phyloP scores from a whole-genome alignment of 352 stramenopile genomes.

The Phytophthora litchii region DNA sequence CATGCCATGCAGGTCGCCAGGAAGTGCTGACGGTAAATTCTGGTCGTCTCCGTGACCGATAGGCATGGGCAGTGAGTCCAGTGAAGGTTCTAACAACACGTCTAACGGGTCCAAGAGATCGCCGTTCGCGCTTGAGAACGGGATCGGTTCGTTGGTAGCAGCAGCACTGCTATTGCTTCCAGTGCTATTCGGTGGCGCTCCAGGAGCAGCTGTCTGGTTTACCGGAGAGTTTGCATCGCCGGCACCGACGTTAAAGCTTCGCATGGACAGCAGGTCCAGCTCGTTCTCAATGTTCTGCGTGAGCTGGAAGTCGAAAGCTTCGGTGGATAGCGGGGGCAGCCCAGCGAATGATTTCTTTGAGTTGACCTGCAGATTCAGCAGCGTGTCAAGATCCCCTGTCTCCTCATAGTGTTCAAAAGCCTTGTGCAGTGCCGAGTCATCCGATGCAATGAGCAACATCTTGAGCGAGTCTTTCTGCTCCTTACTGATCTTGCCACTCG shows the following conservation, averaged over 20 bases:
- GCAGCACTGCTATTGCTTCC: constrained; percentile 9
- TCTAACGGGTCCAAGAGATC: constrained; percentile 60
- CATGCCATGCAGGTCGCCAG: constrained; percentile 78
- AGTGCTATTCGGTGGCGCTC: constrained; percentile 9
- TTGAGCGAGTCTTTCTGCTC: constrained; percentile 86
- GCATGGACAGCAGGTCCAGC: constrained; percentile 77
- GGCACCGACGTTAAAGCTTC: constrained; percentile 47
- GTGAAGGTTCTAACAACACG: constrained; percentile 53
- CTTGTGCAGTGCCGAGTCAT: constrained; percentile 71
- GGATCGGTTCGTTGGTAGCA: constrained; percentile 42
- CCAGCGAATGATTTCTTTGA: constrained; percentile 69
- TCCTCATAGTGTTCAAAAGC: constrained; percentile 85
- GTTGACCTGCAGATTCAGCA: constrained; percentile 70
- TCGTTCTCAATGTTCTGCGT: constrained; percentile 85
- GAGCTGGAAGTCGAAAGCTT: constrained; percentile 77
- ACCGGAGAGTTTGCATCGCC: constrained; percentile 21
- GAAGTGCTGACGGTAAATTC: constrained; percentile 53
- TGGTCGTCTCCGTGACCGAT: constrained; percentile 60
- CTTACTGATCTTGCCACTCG: constrained; percentile 80
- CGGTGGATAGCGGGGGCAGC: constrained; percentile 60
- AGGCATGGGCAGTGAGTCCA: constrained; percentile 70
- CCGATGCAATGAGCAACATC: constrained; percentile 77
- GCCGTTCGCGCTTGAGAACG: constrained; percentile 42
- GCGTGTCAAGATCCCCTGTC: constrained; percentile 73
- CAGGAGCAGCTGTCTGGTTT: constrained; percentile 20